A percentile compares a stretch with the other conserved stretches of the same genome.
phyloP scores from a whole-genome alignment of 2,329 filamentous ascomycete genomes.

The Lecanicillium sp. region DNA sequence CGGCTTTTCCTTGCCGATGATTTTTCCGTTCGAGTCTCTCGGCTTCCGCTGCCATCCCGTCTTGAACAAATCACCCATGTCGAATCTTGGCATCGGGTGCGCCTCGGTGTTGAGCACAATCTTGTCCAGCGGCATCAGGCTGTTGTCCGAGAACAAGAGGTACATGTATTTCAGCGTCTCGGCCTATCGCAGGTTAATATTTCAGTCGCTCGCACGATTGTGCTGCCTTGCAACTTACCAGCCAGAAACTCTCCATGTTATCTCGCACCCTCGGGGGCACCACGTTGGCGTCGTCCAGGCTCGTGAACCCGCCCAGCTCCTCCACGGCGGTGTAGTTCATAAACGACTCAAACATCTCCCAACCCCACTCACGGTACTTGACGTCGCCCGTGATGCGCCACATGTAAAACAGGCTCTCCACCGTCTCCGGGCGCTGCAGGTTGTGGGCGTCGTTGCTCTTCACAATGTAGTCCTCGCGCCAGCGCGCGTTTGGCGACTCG shows the following conservation, averaged over 20 bases:
- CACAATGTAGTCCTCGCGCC: slow-evolving; percentile 74
- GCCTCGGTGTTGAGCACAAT: slow-evolving; percentile 96
- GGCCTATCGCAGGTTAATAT: no score
- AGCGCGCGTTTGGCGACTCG: slow-evolving; percentile 49
- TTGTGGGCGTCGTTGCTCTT: slow-evolving; percentile 85
- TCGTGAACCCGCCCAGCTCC: slow-evolving; percentile 76
- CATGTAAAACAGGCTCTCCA: slow-evolving; percentile 98
- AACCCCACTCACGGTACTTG: slow-evolving; percentile 91
- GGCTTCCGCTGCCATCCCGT: slow-evolving; percentile 76
- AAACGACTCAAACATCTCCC: slow-evolving; percentile 96
- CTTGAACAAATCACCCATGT: slow-evolving; percentile 68
- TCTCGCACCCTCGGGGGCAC: slow-evolving; percentile 67
- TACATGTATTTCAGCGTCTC: slow-evolving; percentile 99
- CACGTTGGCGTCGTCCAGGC: slow-evolving; percentile 65
- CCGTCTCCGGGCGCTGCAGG: slow-evolving; percentile 88
- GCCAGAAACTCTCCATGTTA: slow-evolving; percentile 99
- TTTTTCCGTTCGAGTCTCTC: slow-evolving; percentile 41
- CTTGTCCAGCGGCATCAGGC: slow-evolving; percentile 76
- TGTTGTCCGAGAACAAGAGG: slow-evolving; percentile 79
- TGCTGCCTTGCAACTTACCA: slow-evolving; percentile 68
- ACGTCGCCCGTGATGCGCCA: slow-evolving; percentile 92
- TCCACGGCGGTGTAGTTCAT: slow-evolving; percentile 75
- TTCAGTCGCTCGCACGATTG: no score
- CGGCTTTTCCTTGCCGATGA: slow-evolving; percentile 21
- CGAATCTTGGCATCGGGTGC: slow-evolving; percentile 82